Evolutionary conservation across 805 yeast genomes (phyloP), one percentile per base, ranked within the genome.

Genomic region (Candida khao-thaluensis): DNA sequence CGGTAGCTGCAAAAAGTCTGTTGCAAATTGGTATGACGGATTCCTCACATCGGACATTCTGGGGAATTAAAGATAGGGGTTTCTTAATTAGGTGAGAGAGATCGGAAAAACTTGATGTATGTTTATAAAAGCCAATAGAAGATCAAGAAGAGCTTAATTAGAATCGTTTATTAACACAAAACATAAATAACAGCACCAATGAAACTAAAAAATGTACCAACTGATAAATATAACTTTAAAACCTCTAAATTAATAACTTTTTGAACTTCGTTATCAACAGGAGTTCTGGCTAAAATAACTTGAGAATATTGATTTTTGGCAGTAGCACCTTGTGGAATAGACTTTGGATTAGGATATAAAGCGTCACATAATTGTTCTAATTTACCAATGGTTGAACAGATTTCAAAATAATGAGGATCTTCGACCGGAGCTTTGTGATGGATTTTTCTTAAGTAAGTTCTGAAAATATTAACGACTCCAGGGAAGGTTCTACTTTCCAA

Each of bases 321-420:
- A 16, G 58, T 61, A 28, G 72, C 76, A 15, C 82, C 82, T 9
- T 45, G 38, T 30, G 90, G 90, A 37, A 81, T 55, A 40, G 82
- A 70, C 10, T 60, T 60, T 23, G 60, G 54, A 24, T 60, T 51
- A 47, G 90, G 93, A 57, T 80, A 79, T 75, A 85, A 71, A 36
- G 71, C 69, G 58, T 91, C 96, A 53, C 91, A 81, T 62, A 79
- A 84, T 66, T 86, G 95, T 55, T 88, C 95, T 48, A 93, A 79
- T 61, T 85, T 84, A 38, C 93, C 96, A 60, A 95, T 85, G 48
- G 79, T 77, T 48, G 87, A 78, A 52, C 95, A 95, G 49, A 93
- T 77, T 44, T 80, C 76, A 54, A 90, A 70, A 63, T 86, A 91
- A 66, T 84, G 84, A 46, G 95, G 95, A 66, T 91, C 98, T 25